Evolutionary conservation across 192 early-diverging fungal genomes (phyloP).

Genomic region (Paraglomus occultum): DNA sequence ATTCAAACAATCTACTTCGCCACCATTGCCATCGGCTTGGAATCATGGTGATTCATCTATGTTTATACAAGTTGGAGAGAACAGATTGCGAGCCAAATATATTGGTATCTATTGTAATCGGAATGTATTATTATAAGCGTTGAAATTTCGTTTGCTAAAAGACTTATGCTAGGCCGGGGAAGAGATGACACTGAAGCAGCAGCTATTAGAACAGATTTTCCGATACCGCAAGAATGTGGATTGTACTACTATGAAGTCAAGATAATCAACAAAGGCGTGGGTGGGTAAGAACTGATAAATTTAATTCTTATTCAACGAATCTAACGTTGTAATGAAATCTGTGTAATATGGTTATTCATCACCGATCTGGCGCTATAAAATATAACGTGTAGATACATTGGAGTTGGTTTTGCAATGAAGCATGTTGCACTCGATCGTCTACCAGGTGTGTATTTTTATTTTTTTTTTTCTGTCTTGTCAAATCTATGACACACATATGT

Average conservation of each 20-base stretch:
- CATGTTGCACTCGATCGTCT: constrained; percentile 59
- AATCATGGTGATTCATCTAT: neutral
- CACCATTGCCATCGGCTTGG: neutral
- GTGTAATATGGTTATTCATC: no score
- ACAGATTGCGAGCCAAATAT: neutral
- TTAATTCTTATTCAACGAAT: neutral
- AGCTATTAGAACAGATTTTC: constrained; percentile 69
- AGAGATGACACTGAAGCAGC: constrained; percentile 74
- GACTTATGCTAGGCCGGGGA: constrained; percentile 48
- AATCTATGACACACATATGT: no score
- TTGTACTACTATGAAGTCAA: constrained; percentile 90
- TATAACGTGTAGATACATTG: constrained; percentile 59
- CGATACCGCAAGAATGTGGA: constrained; percentile 82
- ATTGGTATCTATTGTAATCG: neutral
- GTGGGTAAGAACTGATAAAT: constrained; percentile 55
- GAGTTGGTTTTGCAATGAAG: constrained; percentile 73
- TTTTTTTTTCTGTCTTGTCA: neutral
- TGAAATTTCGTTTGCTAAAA: neutral
- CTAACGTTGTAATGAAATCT: neutral
- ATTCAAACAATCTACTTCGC: neutral
- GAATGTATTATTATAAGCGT: no score
- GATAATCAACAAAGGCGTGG: constrained; percentile 79
- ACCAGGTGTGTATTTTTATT: constrained; percentile 60
- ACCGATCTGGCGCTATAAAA: neutral
- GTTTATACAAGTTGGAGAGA: neutral